phyloP scores from a whole-genome alignment of 192 early-diverging fungal genomes.

The Pilobolus umbonatus region DNA sequence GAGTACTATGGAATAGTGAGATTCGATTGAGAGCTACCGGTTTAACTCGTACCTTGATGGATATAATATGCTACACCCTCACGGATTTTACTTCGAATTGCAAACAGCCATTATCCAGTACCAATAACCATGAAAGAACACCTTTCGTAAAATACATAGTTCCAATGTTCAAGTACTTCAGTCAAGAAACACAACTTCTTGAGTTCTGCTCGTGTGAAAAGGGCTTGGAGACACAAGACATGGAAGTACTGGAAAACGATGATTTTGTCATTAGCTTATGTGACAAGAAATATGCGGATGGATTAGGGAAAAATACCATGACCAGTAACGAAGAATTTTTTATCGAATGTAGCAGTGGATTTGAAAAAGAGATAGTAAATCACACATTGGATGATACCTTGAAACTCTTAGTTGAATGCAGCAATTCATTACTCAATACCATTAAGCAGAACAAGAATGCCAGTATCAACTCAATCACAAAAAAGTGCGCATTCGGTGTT shows the following conservation, averaged over 20 bases:
- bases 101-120: background rate
- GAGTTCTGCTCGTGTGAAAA: slow-evolving; percentile 8
- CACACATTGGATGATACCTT: slow-evolving; percentile 8
- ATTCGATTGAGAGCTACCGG: slow-evolving; percentile 4
- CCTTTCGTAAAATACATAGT: slow-evolving; percentile 7
- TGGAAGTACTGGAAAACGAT: background rate
- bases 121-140: slow-evolving; percentile 9
- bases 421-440: slow-evolving; percentile 1
- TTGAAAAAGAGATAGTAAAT: slow-evolving; percentile 6
- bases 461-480: slow-evolving; percentile 1
- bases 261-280: background rate
- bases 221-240: slow-evolving; percentile 1
- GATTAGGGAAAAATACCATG: slow-evolving; percentile 5
- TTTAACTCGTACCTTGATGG: slow-evolving; percentile 2
- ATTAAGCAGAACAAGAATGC: slow-evolving; percentile 10
- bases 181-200: slow-evolving; percentile 9
- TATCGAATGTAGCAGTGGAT: slow-evolving; percentile 10
- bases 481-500: slow-evolving; percentile 5
- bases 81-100: slow-evolving; percentile 8
- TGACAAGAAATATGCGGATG: slow-evolving; percentile 9
- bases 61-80: slow-evolving; percentile 5
- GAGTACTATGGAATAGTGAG: slow-evolving; percentile 5
- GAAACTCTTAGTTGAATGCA: slow-evolving; percentile 7
- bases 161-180: slow-evolving; percentile 10
- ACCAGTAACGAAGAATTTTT: slow-evolving; percentile 5